Base-by-base conservation (phyloP, 305 asterid species). In the Lippia alba region DNA sequence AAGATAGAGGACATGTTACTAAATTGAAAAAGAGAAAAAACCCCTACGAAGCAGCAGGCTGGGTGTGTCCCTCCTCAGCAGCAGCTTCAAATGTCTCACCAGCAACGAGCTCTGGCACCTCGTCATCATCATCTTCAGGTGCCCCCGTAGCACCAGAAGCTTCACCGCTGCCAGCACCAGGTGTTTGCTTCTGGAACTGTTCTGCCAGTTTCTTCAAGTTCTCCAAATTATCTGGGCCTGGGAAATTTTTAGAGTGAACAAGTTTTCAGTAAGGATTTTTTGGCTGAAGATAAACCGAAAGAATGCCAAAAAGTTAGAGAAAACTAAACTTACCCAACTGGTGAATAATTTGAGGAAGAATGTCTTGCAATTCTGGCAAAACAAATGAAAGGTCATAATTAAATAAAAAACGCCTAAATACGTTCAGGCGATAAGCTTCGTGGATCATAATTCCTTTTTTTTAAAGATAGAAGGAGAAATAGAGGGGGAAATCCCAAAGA, bases 151-250 rank as follows among this genome's bases (percentile, higher is more conserved):
- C 85, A 58, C 75, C 82, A 20, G 77, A 71, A 39, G 76, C 76
- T 8, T 72, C 11, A 36, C 67, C 84, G 20, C 72, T 66, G 14
- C 71, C 85, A 62, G 75, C 80, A 55, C 74, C 84, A 56, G 96
- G 89, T 40, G 76, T 86, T 76, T 87, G 94, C 77, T 87, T 87
- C 87, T 89, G 90, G 82, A 84, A 87, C 72, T 86, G 92, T 73
- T 90, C 94, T 2, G 96, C 92, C 76, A 90, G 69, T 75, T 87
- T 89, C 83, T 89, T 89, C 90, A 87, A 71, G 72, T 87, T 82
- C 83, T 87, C 93, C 91, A 92, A 76, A 82, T 93, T 93, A 81
- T 93, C 98, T 0, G 97, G 96, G 16, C 97, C 96, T 93, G 89
- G 62, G 50, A 77, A 34, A 4, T 44, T 34, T 61, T 61, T 4